Percentiles rank a stretch among this genome's conserved stretches.
Conservation (phyloP, 2,329 filamentous ascomycete genomes). For the Beauveria sp. region DNA sequence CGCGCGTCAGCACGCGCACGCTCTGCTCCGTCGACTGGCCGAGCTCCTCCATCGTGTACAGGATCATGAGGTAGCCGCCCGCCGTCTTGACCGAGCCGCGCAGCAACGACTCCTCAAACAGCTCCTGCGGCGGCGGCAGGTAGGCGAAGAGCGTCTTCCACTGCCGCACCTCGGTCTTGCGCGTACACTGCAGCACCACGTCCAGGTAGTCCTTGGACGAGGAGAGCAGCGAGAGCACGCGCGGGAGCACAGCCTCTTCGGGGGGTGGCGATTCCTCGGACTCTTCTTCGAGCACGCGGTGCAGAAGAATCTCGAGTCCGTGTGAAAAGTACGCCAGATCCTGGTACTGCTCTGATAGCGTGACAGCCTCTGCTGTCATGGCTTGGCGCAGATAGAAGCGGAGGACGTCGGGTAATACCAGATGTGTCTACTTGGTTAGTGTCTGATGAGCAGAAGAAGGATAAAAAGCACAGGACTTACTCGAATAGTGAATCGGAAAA, state of each 20-base stretch:
- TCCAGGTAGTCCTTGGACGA: constrained; percentile 84
- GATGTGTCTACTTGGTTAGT: constrained; percentile 58
- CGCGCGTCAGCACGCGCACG: constrained; percentile 70
- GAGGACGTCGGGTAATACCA: constrained; percentile 85
- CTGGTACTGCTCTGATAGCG: constrained; percentile 77
- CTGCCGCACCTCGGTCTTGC: constrained; percentile 90
- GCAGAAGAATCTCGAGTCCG: constrained; percentile 82
- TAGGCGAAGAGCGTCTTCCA: constrained; percentile 93
- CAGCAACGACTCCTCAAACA: constrained; percentile 88
- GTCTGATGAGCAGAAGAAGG: not conserved
- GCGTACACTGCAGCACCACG: constrained; percentile 91
- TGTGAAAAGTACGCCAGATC: constrained; percentile 88
- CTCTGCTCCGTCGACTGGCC: constrained; percentile 66
- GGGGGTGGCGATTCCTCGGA: constrained; percentile 64
- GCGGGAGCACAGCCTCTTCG: constrained; percentile 56
- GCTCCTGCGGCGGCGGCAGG: constrained; percentile 78
- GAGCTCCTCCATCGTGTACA: constrained; percentile 74
- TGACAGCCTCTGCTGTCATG: constrained; percentile 72
- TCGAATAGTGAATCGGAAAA: constrained; percentile 79
- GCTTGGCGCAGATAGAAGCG: constrained; percentile 69
- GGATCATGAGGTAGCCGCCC: constrained; percentile 88
- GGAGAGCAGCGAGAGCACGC: constrained; percentile 57
- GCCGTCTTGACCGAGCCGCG: constrained; percentile 87
- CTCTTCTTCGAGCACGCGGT: constrained; percentile 90
- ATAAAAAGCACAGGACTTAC: constrained; percentile 41